Percentiles rank a stretch among this genome's conserved stretches.
Evolutionary conservation across 1,139 yeast genomes (phyloP).

Genomic region (Saccharomycopsis crataegensis): DNA sequence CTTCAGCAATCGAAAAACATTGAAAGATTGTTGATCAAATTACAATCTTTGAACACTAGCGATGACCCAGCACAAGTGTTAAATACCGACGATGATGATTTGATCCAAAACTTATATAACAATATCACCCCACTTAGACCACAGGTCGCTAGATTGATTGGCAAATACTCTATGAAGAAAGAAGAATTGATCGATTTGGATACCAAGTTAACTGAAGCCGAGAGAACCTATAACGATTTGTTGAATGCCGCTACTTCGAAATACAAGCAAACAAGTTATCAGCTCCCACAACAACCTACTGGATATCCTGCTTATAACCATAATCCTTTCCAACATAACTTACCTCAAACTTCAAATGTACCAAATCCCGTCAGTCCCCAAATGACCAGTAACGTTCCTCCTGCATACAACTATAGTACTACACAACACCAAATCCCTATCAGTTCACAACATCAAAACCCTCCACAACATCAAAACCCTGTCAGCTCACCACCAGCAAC

Average conservation of each 20-base stretch:
- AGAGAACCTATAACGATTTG: constrained; percentile 59
- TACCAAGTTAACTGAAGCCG: constrained; percentile 60
- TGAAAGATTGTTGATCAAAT: constrained; percentile 57
- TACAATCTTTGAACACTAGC: constrained; percentile 30
- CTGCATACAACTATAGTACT: too few relatives aligned
- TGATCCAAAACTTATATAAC: constrained; percentile 52
- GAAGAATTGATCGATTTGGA: constrained; percentile 70
- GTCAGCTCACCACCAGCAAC: too few relatives aligned
- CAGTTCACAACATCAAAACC: too few relatives aligned
- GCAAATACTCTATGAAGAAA: constrained; percentile 64
- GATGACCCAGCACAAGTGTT: constrained; percentile 28
- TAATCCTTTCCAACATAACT: constrained; percentile 12
- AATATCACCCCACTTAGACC: constrained; percentile 68
- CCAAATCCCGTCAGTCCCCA: not conserved
- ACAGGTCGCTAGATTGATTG: constrained; percentile 62
- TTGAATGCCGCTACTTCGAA: constrained; percentile 36
- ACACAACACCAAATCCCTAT: too few relatives aligned
- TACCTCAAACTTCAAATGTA: constrained; percentile 5
- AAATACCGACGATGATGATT: constrained; percentile 33
- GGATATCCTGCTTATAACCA: not conserved
- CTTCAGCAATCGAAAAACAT: constrained; percentile 47
- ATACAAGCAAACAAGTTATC: constrained; percentile 6
- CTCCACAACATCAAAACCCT: too few relatives aligned
- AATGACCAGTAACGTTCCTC: not conserved
- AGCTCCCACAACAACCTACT: constrained; percentile 19